phyloP scores from a whole-genome alignment of 2,329 filamentous ascomycete species.

The Xylariaceae sp. region DNA sequence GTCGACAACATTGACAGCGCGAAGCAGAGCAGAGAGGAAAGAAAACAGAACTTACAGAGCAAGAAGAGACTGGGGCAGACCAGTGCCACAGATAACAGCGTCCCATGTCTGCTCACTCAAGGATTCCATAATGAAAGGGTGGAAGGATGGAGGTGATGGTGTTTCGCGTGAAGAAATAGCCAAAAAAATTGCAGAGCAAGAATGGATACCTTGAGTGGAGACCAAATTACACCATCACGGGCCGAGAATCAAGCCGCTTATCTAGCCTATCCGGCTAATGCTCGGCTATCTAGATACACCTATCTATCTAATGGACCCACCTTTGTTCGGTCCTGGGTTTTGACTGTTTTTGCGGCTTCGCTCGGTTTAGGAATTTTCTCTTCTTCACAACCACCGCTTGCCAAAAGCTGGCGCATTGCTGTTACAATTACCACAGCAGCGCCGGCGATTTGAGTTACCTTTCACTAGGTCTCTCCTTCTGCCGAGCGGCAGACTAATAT shows the following conservation, averaged over 20 bases:
- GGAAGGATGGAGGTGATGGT: conserved; percentile 8
- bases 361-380: conserved; percentile 12
- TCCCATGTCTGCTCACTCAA: conserved; percentile 72
- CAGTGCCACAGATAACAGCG: conserved; percentile 72
- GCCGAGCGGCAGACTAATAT: conserved; percentile 32
- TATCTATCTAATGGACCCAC: background rate
- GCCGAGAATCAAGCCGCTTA: conserved; percentile 13
- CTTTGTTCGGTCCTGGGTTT: conserved; percentile 1
- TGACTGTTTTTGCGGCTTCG: background rate
- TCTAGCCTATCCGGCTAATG: conserved; percentile 6
- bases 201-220: conserved; percentile 13
- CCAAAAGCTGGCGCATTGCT: conserved; percentile 26
- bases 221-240: background rate
- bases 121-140: conserved; percentile 57
- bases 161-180: background rate
- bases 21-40: conserved; percentile 2
- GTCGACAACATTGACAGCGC: conserved; percentile 17
- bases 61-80: conserved; percentile 71
- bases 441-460: conserved; percentile 28
- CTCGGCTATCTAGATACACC: background rate
- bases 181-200: conserved; percentile 17
- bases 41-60: conserved; percentile 56
- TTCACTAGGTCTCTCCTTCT: conserved; percentile 30
- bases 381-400: conserved; percentile 28
- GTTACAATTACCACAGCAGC: conserved; percentile 30